Evolutionary conservation across 2,329 filamentous ascomycete genomes (phyloP), one percentile per base, ranked within the genome.

Genomic region (Colletotrichum abscissum): DNA sequence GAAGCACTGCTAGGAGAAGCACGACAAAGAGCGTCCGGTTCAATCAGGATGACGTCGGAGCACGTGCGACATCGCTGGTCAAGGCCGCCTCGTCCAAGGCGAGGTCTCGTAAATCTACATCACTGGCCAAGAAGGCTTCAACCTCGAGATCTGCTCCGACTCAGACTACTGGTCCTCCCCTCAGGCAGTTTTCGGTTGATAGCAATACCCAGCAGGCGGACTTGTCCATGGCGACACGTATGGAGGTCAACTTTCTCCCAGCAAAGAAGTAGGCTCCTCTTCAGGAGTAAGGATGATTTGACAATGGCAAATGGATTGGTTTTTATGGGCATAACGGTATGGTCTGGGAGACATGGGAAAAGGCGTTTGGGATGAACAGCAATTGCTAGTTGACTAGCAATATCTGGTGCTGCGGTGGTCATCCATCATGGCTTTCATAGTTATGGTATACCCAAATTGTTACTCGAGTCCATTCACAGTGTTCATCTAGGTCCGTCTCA

Each of bases 401-500:
- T 11, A 30, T 35, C 49, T 42, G 35, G 42, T 9, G 16, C 35
- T 54, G 26, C 35, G 26, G 6, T 19, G 38, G 16, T 54, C 30
- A 24, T 59, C 24, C n/a, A 60, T 26, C 35, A 11, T 46, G 55
- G 22, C 58, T 38, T 54, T 55, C 46, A 35, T 12, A 19, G 28
- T 60, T 57, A 66, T 28, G 35, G 26, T 73, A 73, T 71, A 73
- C 71, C 71, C 71, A 69, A 56, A 52, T 56, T 49, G 56, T 62
- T 12, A 49, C 56, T 46, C 9, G 19, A 19, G 26, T 28, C 16
- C 11, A 60, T 9, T 62, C 12, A 58, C n/a, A 14, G 5, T 22
- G 11, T 9, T 19, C 22, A 35, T 35, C 9, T 3, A 9, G 28
- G 6, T 38, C 35, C 5, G 3, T 42, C 12, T 19, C 28, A n/a